phyloP scores from a whole-genome alignment of 2,329 filamentous ascomycete species.

The Aspergillus intermedius region DNA sequence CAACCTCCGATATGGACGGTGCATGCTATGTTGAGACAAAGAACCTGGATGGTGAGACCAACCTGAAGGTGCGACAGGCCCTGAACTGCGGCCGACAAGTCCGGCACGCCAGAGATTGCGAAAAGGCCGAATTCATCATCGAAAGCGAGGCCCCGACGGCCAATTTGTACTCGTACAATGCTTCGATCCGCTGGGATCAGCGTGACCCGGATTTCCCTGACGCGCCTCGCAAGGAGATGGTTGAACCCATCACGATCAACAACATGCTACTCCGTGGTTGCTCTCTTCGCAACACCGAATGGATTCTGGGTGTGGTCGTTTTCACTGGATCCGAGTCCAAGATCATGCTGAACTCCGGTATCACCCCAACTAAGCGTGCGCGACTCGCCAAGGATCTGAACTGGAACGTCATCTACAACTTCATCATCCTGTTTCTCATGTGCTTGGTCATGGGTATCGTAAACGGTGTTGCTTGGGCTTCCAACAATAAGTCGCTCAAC shows the following conservation, averaged over 20 bases:
- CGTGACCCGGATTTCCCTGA: slow-evolving; percentile 57
- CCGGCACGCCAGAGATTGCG: slow-evolving; percentile 86
- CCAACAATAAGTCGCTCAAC: slow-evolving; percentile 64
- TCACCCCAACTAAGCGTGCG: slow-evolving; percentile 88
- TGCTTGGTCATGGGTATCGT: slow-evolving; percentile 80
- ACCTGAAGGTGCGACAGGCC: slow-evolving; percentile 88
- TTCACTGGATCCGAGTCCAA: slow-evolving; percentile 97
- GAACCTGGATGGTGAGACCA: slow-evolving; percentile 95
- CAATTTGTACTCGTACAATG: slow-evolving; percentile 93
- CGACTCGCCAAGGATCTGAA: slow-evolving; percentile 90
- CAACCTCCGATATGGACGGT: slow-evolving; percentile 88
- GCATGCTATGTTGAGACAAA: slow-evolving; percentile 98
- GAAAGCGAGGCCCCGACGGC: slow-evolving; percentile 88
- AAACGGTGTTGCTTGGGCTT: slow-evolving; percentile 74
- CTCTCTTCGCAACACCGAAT: slow-evolving; percentile 91
- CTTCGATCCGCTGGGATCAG: slow-evolving; percentile 81
- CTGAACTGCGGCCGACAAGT: slow-evolving; percentile 76
- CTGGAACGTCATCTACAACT: slow-evolving; percentile 97
- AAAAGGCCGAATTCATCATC: slow-evolving; percentile 76
- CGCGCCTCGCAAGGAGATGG: slow-evolving; percentile 66
- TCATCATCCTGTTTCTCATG: slow-evolving; percentile 80
- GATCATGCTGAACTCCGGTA: slow-evolving; percentile 97
- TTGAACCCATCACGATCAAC: slow-evolving; percentile 89
- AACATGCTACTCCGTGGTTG: slow-evolving; percentile 90
- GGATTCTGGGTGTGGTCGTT: slow-evolving; percentile 84